A percentile compares a stretch with the other conserved stretches of the same genome.
These are phyloP conservation scores for Shiraia sp. DNA, from an alignment of 2,329 filamentous ascomycete species.

Conservation along the genomic window DNA sequence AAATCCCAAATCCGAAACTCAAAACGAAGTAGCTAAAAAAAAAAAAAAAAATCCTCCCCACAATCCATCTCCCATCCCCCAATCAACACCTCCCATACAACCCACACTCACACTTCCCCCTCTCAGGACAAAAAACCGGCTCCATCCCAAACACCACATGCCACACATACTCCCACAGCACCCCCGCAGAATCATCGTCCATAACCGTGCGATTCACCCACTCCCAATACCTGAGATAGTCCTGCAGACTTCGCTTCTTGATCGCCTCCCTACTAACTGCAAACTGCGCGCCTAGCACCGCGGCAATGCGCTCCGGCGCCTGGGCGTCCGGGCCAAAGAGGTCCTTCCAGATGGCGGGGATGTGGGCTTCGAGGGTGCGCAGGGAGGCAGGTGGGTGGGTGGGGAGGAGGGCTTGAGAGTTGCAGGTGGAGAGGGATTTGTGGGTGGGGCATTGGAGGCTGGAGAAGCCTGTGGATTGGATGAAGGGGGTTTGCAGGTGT, in stretches of 20 bases:
- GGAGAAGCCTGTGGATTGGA: conserved; percentile 45
- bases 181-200: conserved; percentile 29
- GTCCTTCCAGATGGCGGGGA: conserved; percentile 48
- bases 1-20: too few species aligned
- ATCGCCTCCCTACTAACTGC: conserved; percentile 37
- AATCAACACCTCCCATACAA: conserved; percentile 30
- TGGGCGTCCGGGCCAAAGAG: conserved; percentile 42
- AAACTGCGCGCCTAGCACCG: conserved; percentile 49
- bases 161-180: conserved; percentile 32
- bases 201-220: conserved; percentile 32
- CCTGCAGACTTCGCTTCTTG: conserved; percentile 23
- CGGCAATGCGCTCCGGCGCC: conserved; percentile 49
- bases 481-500: conserved; percentile 13
- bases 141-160: conserved; percentile 30
- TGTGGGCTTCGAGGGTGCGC: conserved; percentile 29
- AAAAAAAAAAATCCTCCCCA: too few species aligned
- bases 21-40: too few species aligned
- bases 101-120: conserved; percentile 26
- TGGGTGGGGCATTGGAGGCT: conserved; percentile 43
- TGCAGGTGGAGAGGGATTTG: conserved; percentile 27
- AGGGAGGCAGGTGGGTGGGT: too few species aligned
- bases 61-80: too few species aligned
- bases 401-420: conserved; percentile 19
- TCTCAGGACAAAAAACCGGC: conserved; percentile 27
- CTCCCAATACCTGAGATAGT: conserved; percentile 32